Base-by-base conservation (phyloP, 2,329 filamentous ascomycete species). In the Penicillium nordicum region DNA sequence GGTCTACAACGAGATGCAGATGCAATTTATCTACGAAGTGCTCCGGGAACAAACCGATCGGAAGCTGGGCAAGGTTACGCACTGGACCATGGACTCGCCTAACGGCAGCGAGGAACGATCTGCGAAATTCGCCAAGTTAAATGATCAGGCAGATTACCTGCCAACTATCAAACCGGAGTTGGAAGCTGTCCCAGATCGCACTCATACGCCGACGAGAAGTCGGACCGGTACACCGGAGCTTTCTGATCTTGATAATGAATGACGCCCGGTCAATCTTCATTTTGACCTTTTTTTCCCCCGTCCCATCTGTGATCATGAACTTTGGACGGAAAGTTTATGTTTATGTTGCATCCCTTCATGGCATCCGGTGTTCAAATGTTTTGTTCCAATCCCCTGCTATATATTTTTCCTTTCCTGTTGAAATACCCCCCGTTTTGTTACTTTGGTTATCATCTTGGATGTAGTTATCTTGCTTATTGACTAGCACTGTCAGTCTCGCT, bases 1-100 rank as follows among this genome's bases (percentile, higher is more conserved):
- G 94, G 94, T 99, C 5, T 94, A 97, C 76, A 88, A 89, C 44
- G 89, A 93, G 65, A 72, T 82, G 46, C 94, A 99, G 72, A 94
- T 89, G 67, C 76, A 84, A 37, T 97, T 97, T 72, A 84, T 99
- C 55, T 97, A 99, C 76, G 86, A 92, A 67, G 90, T 95, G 1
- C 74, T 97, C 67, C 83, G 85, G 50, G 88, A 91, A 70, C 72
- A 76, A 57, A 66, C 66, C 6, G 69, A 72, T 50, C 41, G 65
- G 23, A 73, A 69, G 51, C 65, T 75, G 40, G 72, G 71, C 42
- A 71, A 70, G 47, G 29, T 58, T 3, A 50, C 57, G 6, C 29
- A 38, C 14, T 47, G 37, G 23, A 48, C 43, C 49, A 38, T 45
- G 30, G 59, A 63, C 27, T 62, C 63, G 3, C 58, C 53, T 11